Evolutionary conservation across 192 early-diverging fungal genomes (phyloP).

Genomic region (Coemansia reversa): DNA sequence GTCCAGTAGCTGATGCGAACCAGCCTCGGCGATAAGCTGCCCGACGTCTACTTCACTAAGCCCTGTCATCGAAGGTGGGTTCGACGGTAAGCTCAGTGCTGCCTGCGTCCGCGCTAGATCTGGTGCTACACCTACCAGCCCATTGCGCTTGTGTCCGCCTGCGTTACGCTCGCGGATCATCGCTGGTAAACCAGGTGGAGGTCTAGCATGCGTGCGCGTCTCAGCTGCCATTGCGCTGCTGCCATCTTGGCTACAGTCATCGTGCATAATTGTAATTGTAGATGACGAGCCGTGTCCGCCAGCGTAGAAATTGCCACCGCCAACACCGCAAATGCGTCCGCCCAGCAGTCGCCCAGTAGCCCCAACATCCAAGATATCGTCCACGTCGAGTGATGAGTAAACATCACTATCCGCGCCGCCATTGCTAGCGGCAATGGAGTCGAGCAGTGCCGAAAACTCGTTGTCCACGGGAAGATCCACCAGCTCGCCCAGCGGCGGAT

Average conservation of each 20-base stretch:
- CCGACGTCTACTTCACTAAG: slow-evolving; percentile 22
- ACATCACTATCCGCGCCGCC: slow-evolving; percentile 21
- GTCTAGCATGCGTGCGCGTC: slow-evolving; percentile 13
- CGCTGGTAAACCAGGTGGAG: slow-evolving; percentile 41
- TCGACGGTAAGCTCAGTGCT: slow-evolving; percentile 31
- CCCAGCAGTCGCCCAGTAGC: slow-evolving; percentile 16
- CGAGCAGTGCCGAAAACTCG: slow-evolving; percentile 50
- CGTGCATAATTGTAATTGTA: slow-evolving; percentile 51
- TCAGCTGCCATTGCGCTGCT: background rate
- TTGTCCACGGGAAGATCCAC: slow-evolving; percentile 36
- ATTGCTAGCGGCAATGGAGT: slow-evolving; percentile 39
- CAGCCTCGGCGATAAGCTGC: slow-evolving; percentile 21
- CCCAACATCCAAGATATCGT: slow-evolving; percentile 22
- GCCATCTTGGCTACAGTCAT: slow-evolving; percentile 28
- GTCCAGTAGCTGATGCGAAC: slow-evolving; percentile 24
- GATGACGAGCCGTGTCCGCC: slow-evolving; percentile 43
- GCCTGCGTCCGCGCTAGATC: background rate
- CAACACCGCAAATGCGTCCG: slow-evolving; percentile 4
- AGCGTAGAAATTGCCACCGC: slow-evolving; percentile 5
- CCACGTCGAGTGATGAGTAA: slow-evolving; percentile 31
- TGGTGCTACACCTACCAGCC: background rate
- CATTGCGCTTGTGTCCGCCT: slow-evolving; percentile 14
- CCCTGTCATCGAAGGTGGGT: slow-evolving; percentile 35
- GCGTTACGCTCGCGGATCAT: slow-evolving; percentile 19
- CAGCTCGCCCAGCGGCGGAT: slow-evolving; percentile 28